Percentiles rank a stretch among this genome's conserved stretches.
Evolutionary conservation across 441 rosid species (phyloP).

Genomic region (Pelargonium exstipulatum): DNA sequence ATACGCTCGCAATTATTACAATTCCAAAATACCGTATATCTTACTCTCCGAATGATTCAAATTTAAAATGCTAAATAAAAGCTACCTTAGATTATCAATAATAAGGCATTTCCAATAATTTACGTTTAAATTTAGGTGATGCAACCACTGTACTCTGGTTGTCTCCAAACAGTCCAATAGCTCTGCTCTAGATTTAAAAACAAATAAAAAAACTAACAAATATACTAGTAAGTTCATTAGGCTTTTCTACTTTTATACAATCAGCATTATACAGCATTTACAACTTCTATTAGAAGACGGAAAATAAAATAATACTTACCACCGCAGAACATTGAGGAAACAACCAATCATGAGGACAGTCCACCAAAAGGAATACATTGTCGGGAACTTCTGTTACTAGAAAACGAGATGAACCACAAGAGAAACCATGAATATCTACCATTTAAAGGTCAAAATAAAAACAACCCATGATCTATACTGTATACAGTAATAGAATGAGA

Average conservation of each 20-base stretch:
- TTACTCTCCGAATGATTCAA: too few species aligned
- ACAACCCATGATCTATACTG: background rate
- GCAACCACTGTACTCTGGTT: background rate
- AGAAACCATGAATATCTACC: background rate
- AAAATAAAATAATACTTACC: constrained; percentile 39
- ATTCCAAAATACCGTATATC: too few species aligned
- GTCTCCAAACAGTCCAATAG: background rate
- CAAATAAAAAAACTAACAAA: background rate
- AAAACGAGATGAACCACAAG: constrained; percentile 17
- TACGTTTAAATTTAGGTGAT: constrained; percentile 6
- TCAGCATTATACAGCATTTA: background rate
- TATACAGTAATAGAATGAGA: too few species aligned
- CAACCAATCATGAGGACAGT: constrained; percentile 98
- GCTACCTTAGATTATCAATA: background rate
- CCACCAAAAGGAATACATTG: constrained; percentile 69
- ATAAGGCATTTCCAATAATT: background rate
- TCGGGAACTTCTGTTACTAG: constrained; percentile 71
- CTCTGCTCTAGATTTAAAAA: background rate
- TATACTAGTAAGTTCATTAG: background rate
- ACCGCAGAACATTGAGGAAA: constrained; percentile 97
- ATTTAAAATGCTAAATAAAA: too few species aligned
- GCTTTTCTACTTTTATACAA: background rate
- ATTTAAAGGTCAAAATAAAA: background rate
- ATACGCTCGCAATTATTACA: too few species aligned
- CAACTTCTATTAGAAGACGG: background rate